Evolutionary conservation across 306 rosid genomes (phyloP), one percentile per base, ranked within the genome.

Genomic region (Quillaja saponaria): DNA sequence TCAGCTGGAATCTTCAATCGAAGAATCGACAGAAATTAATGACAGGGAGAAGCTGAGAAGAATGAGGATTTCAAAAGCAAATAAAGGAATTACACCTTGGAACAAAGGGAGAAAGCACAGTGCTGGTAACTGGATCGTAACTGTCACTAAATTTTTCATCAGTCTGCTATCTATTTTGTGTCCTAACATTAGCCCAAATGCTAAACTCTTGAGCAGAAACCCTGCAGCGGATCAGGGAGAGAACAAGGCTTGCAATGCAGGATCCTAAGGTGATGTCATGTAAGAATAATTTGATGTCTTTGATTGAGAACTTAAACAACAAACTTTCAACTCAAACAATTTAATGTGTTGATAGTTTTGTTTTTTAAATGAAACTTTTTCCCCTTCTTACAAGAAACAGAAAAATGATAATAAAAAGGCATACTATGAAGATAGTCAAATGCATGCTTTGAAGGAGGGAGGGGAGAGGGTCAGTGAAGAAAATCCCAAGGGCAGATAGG

Each of bases 191-290:
- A 18, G 51, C 70, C 61, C 49, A 61, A 19, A 31, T 55, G 49
- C 42, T 57, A 7, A 65, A 33, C 42, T 17, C 65, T 10, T 71
- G 53, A 71, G 75, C 91, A 89, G 97, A 94, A 74, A 94, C 99
- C 66, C 74, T 83, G 75, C 86, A 21, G 64, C 80, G 79, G 79
- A 94, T 94, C 77, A 82, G 28, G 81, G 96, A 94, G 79, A 82
- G 95, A 80, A 94, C 99, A 75, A 79, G 78, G 80, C 80, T 89
- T 47, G 97, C 99, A 8, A 94, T 94, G 97, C 97, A 90, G 97
- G 71, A 83, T 85, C 97, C 99, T 85, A 94, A 94, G 99, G 99
- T 94, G 97, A 94, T 83, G 97, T 90, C 99, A 82, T 87, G 97
- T 87, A 94, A 94, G 96, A 82, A 76, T 81, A 53, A 73, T 35